Conservation (phyloP, 2,329 filamentous ascomycete genomes). For the Pseudopithomyces maydicus region DNA sequence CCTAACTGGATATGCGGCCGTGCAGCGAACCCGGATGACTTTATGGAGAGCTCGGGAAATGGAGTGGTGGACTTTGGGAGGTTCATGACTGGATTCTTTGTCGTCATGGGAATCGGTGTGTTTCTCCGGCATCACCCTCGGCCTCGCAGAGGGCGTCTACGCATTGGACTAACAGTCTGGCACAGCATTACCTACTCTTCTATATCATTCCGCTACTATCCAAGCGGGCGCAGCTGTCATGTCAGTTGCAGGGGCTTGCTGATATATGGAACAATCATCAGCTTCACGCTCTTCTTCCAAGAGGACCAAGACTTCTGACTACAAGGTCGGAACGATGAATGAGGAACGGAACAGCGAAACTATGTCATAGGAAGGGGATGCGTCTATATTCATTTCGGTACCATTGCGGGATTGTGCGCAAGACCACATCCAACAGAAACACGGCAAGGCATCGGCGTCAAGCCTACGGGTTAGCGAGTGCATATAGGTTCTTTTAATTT, state of each 20-base stretch:
- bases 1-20: conserved; percentile 95
- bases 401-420: background rate
- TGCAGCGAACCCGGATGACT: conserved; percentile 92
- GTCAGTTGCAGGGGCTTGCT: conserved; percentile 91
- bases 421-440: background rate
- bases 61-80: conserved; percentile 90
- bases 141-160: background rate
- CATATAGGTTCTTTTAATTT: conserved; percentile 17
- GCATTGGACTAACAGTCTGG: conserved; percentile 15
- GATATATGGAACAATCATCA: conserved; percentile 98
- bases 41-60: conserved; percentile 82
- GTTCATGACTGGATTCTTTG: conserved; percentile 93
- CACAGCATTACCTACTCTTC: conserved; percentile 81
- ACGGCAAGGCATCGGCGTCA: background rate
- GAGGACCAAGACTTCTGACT: conserved; percentile 92
- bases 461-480: conserved; percentile 2
- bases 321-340: conserved; percentile 31
- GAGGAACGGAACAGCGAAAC: background rate
- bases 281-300: conserved; percentile 97
- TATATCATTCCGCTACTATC: conserved; percentile 87
- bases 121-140: background rate
- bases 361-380: background rate
- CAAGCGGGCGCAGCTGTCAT: conserved; percentile 86
- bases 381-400: background rate
- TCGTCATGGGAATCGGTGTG: conserved; percentile 96